These are phyloP conservation scores for Cordyceps farinosa DNA, from an alignment of 2,329 filamentous ascomycete species.

Conservation along the genomic window DNA sequence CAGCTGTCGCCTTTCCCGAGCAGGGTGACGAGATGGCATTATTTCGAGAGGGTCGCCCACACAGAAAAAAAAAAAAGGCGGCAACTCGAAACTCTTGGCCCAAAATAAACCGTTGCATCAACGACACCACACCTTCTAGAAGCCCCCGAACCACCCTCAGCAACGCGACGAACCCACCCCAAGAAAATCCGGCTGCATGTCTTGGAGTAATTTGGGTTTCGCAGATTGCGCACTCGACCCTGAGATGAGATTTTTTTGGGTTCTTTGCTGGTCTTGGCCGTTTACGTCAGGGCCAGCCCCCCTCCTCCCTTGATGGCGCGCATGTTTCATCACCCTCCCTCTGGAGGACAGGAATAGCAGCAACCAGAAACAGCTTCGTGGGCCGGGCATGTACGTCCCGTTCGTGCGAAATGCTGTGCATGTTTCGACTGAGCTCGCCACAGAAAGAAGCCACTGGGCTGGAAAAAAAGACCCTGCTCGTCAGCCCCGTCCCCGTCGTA, in stretches of 20 bases:
- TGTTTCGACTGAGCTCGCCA: too few relatives aligned
- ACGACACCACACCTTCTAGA: neutral
- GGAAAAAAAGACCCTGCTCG: too few relatives aligned
- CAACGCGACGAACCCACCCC: neutral
- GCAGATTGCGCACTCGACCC: neutral
- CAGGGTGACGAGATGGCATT: too few relatives aligned
- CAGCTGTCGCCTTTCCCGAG: too few relatives aligned
- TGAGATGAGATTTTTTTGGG: neutral
- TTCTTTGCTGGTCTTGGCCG: too few relatives aligned
- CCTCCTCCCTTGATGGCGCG: neutral
- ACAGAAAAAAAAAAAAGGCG: too few relatives aligned
- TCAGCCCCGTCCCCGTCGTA: neutral
- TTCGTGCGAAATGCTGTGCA: too few relatives aligned
- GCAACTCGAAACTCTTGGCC: too few relatives aligned
- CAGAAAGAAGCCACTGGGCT: too few relatives aligned
- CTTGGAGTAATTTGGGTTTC: conserved; percentile 6
- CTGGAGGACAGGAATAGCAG: neutral
- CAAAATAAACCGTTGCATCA: neutral
- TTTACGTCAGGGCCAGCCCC: neutral
- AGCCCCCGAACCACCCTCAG: neutral
- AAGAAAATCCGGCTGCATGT: neutral
- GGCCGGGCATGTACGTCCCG: too few relatives aligned
- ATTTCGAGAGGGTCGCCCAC: too few relatives aligned
- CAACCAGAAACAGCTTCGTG: neutral
- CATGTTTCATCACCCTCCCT: neutral